Evolutionary conservation across 2,329 filamentous ascomycete genomes (phyloP), one percentile per base, ranked within the genome.

Genomic region (Claviceps purpurea): DNA sequence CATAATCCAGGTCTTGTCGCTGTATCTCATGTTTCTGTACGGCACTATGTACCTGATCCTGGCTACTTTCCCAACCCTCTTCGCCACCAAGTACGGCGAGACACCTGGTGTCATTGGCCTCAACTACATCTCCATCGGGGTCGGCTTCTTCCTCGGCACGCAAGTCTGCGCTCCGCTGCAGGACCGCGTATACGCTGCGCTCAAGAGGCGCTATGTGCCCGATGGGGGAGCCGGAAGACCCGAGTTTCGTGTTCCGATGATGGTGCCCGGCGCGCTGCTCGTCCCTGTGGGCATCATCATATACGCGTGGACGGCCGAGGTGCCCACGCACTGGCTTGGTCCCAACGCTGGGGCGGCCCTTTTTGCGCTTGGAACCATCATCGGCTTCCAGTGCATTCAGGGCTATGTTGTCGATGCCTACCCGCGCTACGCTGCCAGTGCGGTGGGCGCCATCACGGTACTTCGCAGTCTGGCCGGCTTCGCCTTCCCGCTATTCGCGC

Each of bases 21-120:
- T 85, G 0, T 86, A 86, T 62, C 77, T 80, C n/a, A 76, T 73
- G 45, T 85, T 85, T 60, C 73, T 75, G 58, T 83, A 81, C 59
- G 80, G 78, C 1, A 76, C 81, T 45, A 64, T 82, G 1, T 84
- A 83, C 61, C 72, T 77, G 61, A 68, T 74, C 51, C 65, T 77
- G 3, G 70, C 70, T 8, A 70, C 73, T 0, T 66, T 76, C 30
- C 72, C 74, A 13, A 67, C 71, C 55, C 77, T 81, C 42, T 86
- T 84, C 61, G 66, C 73, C 52, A 73, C 79, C 40, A 42, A 42
- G 40, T 42, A 42, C 40, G 40, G 40, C 40, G 13, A 42, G 11
- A 22, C 40, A 11, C 40, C 40, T 20, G 65, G 85, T 0, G 66
- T 73, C 13, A 72, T 75, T 11, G 59, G 61, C 14, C 57, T 65